Conservation (phyloP, 805 yeast species). For the Monosporozyma yasuniensis region DNA sequence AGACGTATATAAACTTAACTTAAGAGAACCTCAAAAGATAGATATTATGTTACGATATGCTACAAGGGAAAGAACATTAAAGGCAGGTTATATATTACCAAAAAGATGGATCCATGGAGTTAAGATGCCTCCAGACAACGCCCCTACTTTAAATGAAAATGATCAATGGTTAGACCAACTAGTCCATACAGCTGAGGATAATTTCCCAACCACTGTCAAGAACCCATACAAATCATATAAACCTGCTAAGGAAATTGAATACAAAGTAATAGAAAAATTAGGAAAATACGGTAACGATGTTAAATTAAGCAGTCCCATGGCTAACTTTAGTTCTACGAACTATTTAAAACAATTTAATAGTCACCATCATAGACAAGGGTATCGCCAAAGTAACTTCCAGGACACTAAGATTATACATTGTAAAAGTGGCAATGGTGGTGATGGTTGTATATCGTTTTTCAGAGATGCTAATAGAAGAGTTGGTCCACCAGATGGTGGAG, state of each 20-base stretch:
- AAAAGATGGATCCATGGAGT: background rate
- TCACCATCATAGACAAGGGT: constrained; percentile 36
- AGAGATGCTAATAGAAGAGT: constrained; percentile 75
- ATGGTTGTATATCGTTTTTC: constrained; percentile 77
- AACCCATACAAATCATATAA: background rate
- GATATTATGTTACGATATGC: background rate
- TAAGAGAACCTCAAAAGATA: too few species aligned
- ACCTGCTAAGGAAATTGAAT: background rate
- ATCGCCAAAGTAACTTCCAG: constrained; percentile 38
- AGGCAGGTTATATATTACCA: background rate
- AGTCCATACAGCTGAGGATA: background rate
- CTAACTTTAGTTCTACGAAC: constrained; percentile 22
- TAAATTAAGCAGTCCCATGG: constrained; percentile 16
- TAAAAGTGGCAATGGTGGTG: constrained; percentile 78
- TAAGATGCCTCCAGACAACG: constrained; percentile 28
- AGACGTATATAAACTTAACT: too few species aligned
- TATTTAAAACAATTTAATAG: constrained; percentile 30
- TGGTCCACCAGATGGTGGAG: constrained; percentile 99
- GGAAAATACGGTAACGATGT: constrained; percentile 17
- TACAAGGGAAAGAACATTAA: background rate
- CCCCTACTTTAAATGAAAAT: constrained; percentile 36
- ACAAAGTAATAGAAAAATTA: constrained; percentile 13
- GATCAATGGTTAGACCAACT: constrained; percentile 34
- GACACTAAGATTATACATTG: constrained; percentile 64
- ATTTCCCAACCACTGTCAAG: background rate